phyloP scores from a whole-genome alignment of 495 filamentous ascomycete genomes.

The Penicillium ucsense region DNA sequence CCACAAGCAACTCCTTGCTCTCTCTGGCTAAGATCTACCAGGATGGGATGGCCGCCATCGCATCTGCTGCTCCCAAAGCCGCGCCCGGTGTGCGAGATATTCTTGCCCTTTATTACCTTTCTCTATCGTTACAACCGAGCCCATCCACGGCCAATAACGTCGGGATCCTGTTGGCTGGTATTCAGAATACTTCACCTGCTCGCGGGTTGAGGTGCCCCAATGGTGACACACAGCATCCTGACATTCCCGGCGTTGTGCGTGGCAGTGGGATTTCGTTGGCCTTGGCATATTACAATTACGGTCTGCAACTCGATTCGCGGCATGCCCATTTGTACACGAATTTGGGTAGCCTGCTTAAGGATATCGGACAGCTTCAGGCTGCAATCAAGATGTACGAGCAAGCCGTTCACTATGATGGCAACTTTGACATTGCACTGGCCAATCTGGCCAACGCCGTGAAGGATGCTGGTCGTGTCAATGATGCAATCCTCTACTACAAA shows the following conservation, averaged over 20 bases:
- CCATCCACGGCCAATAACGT: slow-evolving; percentile 99
- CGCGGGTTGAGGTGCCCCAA: slow-evolving; percentile 24
- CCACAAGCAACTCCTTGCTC: slow-evolving; percentile 89
- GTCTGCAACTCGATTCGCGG: slow-evolving; percentile 66
- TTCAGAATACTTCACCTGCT: slow-evolving; percentile 64
- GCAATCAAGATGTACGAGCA: slow-evolving; percentile 98
- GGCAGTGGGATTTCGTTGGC: slow-evolving; percentile 85
- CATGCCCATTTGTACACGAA: slow-evolving; percentile 99
- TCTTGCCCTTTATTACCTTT: slow-evolving; percentile 90
- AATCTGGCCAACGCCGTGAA: slow-evolving; percentile 98
- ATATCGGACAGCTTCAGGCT: slow-evolving; percentile 84
- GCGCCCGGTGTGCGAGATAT: slow-evolving; percentile 84
- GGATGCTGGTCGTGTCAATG: slow-evolving; percentile 83
- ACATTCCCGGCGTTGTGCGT: slow-evolving; percentile 70
- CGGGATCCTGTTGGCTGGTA: slow-evolving; percentile 87
- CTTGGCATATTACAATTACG: slow-evolving; percentile 91
- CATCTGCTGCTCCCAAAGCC: slow-evolving; percentile 46
- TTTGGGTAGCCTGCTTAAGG: slow-evolving; percentile 87
- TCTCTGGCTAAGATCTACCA: slow-evolving; percentile 98
- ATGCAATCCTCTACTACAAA: slow-evolving; percentile 87
- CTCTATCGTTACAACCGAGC: slow-evolving; percentile 87
- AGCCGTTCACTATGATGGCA: slow-evolving; percentile 80
- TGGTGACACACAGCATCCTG: slow-evolving; percentile 32
- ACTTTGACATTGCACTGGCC: slow-evolving; percentile 93
- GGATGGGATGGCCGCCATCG: slow-evolving; percentile 84